A percentile compares a stretch with the other conserved stretches of the same genome.
Conservation (phyloP, 164 flowering plant genomes). For the Liriodendron chinense region DNA sequence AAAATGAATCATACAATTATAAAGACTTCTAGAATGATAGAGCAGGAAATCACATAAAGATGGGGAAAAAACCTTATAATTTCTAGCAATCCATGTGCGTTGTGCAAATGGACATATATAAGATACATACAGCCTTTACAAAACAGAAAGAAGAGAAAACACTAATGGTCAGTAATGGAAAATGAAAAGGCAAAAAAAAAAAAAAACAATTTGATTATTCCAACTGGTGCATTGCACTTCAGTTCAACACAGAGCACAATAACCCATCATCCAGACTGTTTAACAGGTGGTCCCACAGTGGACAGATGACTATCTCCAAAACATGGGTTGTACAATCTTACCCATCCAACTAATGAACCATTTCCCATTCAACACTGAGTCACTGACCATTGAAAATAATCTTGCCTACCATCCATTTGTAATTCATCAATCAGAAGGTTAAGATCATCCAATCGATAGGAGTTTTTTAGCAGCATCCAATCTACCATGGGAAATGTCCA, state of each 20-base stretch:
- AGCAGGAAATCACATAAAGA: not conserved
- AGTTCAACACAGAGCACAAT: not conserved
- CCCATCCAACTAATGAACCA: too few species aligned
- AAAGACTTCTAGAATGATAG: not conserved
- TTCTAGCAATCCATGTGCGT: constrained; percentile 80
- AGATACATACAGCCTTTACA: constrained; percentile 65
- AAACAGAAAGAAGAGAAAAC: not conserved
- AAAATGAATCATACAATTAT: not conserved
- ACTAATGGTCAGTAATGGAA: not conserved
- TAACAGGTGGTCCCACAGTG: not conserved
- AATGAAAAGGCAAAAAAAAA: not conserved
- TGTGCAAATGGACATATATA: constrained; percentile 81
- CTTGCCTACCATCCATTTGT: too few species aligned
- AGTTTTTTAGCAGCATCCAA: too few species aligned
- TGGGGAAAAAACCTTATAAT: constrained; percentile 54
- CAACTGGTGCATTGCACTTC: not conserved
- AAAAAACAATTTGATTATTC: too few species aligned
- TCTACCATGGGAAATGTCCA: too few species aligned
- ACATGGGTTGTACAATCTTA: too few species aligned
- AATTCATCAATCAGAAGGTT: too few species aligned
- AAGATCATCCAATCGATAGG: too few species aligned
- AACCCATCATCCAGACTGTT: not conserved
- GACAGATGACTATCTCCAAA: too few species aligned
- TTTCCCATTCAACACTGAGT: too few species aligned
- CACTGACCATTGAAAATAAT: too few species aligned